A percentile compares a stretch with the other conserved stretches of the same genome.
Conservation (phyloP, 2,329 filamentous ascomycete genomes). For the Elsinoe arachidis region DNA sequence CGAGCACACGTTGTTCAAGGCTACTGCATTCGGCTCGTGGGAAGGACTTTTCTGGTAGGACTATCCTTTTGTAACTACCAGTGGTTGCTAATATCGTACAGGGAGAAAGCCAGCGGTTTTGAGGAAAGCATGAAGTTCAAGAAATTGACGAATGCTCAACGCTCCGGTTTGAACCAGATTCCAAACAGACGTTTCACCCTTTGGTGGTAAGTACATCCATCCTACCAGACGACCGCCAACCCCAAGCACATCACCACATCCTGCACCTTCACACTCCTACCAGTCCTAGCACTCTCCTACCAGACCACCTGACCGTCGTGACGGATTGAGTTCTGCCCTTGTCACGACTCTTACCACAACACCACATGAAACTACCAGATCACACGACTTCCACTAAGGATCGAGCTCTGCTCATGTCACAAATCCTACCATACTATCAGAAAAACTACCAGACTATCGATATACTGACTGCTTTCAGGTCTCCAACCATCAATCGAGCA, state of each 20-base stretch:
- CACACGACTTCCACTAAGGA: no score
- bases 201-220: conserved; percentile 61
- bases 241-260: background rate
- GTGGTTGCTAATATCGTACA: conserved; percentile 19
- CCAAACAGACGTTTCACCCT: conserved; percentile 96
- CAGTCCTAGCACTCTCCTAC: no score
- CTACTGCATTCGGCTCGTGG: conserved; percentile 93
- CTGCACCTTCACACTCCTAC: background rate
- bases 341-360: no score
- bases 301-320: no score
- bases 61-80: conserved; percentile 39
- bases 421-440: background rate
- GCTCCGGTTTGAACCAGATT: conserved; percentile 95
- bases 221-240: background rate
- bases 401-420: background rate
- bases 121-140: conserved; percentile 84
- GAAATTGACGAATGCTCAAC: conserved; percentile 93
- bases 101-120: conserved; percentile 30
- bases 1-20: conserved; percentile 88
- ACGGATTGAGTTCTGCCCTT: no score
- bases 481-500: conserved; percentile 64
- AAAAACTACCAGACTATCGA: background rate
- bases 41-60: conserved; percentile 77
- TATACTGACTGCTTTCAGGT: background rate
- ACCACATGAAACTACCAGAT: no score